Evolutionary conservation across 1,139 yeast genomes (phyloP).

Genomic region (Torulaspora globosa): DNA sequence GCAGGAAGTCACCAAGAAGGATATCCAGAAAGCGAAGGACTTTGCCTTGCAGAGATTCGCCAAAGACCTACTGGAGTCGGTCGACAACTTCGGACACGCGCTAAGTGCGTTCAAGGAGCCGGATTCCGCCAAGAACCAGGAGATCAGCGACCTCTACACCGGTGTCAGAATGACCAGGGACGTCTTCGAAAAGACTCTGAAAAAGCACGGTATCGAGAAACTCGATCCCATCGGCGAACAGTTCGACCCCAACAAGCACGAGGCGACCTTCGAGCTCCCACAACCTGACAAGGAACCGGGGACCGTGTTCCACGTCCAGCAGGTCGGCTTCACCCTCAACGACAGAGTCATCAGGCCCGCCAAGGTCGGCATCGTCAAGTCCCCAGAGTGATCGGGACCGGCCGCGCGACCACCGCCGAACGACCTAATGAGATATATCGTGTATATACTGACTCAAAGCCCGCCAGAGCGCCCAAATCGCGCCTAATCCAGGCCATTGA

Average conservation of each 20-base stretch:
- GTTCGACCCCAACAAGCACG: slow-evolving; percentile 90
- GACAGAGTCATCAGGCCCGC: slow-evolving; percentile 92
- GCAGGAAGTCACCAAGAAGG: slow-evolving; percentile 86
- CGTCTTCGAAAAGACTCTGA: slow-evolving; percentile 80
- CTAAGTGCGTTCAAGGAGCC: slow-evolving; percentile 68
- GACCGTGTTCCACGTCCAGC: slow-evolving; percentile 90
- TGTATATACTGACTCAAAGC: neutral
- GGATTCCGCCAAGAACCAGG: slow-evolving; percentile 52
- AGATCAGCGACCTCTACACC: slow-evolving; percentile 72
- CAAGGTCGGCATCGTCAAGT: slow-evolving; percentile 87
- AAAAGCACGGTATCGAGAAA: slow-evolving; percentile 74
- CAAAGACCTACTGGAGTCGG: slow-evolving; percentile 80
- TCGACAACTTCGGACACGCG: slow-evolving; percentile 90
- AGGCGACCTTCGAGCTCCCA: slow-evolving; percentile 86
- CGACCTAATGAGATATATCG: slow-evolving; percentile 3
- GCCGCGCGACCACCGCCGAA: neutral
- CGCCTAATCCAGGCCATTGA: neutral
- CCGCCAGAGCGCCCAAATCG: neutral
- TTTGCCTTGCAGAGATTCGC: slow-evolving; percentile 93
- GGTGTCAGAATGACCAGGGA: slow-evolving; percentile 91
- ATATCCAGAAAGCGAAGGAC: slow-evolving; percentile 80
- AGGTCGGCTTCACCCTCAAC: slow-evolving; percentile 81
- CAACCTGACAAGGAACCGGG: slow-evolving; percentile 91
- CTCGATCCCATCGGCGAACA: slow-evolving; percentile 79
- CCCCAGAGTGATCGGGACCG: slow-evolving; percentile 3